These are phyloP conservation scores for Senna siamea DNA, from an alignment of 306 rosid genomes.

Conservation along the genomic window DNA sequence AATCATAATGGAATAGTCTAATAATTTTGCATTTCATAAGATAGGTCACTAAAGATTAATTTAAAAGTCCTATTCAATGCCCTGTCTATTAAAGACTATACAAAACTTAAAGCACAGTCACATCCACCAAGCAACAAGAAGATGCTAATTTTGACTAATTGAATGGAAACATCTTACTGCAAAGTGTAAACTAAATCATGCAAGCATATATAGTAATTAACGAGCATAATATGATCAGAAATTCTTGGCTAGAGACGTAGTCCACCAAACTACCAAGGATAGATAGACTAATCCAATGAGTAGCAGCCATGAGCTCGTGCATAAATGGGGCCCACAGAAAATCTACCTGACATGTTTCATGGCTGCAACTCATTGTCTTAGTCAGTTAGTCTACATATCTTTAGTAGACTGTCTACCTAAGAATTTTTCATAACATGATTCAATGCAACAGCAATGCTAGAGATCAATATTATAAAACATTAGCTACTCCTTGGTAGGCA, in stretches of 20 bases:
- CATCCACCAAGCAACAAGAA: conserved; percentile 33
- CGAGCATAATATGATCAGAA: not conserved
- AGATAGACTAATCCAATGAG: not conserved
- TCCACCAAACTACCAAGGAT: not conserved
- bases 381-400: not conserved
- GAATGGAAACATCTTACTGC: conserved; percentile 24
- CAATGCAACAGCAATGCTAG: conserved; percentile 13
- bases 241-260: not conserved
- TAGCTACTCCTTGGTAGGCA: conserved; percentile 9
- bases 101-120: conserved; percentile 20
- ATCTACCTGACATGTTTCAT: not conserved
- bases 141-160: conserved; percentile 25
- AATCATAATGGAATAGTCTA: not conserved
- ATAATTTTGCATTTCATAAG: not conserved
- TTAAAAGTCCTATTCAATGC: conserved; percentile 18
- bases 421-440: conserved; percentile 1
- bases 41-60: conserved; percentile 20
- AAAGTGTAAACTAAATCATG: not conserved
- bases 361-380: not conserved
- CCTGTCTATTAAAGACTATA: conserved; percentile 26
- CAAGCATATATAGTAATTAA: conserved; percentile 12
- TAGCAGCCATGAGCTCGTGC: not conserved
- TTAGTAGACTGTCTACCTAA: not conserved
- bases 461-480: conserved; percentile 37
- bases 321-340: not conserved